phyloP scores from a whole-genome alignment of 345 rosid genomes.

The Syzygium aqueum region DNA sequence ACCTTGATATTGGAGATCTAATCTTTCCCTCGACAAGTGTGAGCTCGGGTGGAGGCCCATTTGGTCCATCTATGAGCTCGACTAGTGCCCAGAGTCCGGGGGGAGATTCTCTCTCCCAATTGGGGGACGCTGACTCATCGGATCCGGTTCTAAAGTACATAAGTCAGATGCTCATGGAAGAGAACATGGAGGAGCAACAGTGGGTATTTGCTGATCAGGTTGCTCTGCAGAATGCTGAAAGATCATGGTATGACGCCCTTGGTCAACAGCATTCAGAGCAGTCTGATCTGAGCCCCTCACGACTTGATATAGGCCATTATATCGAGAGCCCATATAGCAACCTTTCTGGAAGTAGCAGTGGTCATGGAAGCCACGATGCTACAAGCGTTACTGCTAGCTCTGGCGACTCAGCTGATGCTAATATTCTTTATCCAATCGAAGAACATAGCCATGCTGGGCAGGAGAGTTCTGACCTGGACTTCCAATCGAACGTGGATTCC shows the following conservation, averaged over 20 bases:
- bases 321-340: constrained; percentile 8
- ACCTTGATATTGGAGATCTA: neutral
- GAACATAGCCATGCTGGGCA: neutral
- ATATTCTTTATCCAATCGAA: neutral
- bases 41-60: neutral
- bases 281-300: neutral
- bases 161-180: constrained; percentile 39
- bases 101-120: constrained; percentile 7
- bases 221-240: constrained; percentile 33
- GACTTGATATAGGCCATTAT: neutral
- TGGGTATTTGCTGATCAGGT: constrained; percentile 22
- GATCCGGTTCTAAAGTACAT: constrained; percentile 30
- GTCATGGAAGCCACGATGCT: neutral
- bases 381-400: neutral
- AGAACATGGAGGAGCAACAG: constrained; percentile 31
- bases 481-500: neutral
- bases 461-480: neutral
- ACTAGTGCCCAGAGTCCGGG: neutral
- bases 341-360: constrained; percentile 9
- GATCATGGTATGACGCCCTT: constrained; percentile 20
- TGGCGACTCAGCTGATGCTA: neutral
- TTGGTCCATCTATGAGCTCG: neutral
- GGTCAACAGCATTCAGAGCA: constrained; percentile 10
- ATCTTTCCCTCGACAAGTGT: neutral
- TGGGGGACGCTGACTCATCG: constrained; percentile 18